phyloP scores from a whole-genome alignment of 768 basidiomycete genomes.

The Boletus pseudopeckii region DNA sequence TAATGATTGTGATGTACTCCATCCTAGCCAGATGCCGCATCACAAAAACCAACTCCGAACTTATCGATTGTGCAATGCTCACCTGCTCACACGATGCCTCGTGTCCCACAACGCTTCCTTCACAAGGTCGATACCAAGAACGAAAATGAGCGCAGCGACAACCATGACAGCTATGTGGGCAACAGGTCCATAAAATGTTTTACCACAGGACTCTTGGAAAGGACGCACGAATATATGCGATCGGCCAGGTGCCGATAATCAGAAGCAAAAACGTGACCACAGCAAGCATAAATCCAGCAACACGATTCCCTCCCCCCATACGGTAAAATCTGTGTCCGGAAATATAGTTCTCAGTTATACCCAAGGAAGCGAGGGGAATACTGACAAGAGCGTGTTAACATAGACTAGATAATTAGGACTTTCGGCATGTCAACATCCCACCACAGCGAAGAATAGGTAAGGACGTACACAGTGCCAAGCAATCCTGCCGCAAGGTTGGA shows the following conservation, averaged over 20 bases:
- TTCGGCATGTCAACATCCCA: conserved; percentile 8
- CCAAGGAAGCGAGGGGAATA: conserved; percentile 7
- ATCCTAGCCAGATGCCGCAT: conserved; percentile 38
- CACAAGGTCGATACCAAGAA: conserved; percentile 89
- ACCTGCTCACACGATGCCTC: conserved; percentile 78
- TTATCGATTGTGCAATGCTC: conserved; percentile 22
- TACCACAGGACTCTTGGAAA: background rate
- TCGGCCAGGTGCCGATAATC: conserved; percentile 81
- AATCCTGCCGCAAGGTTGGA: conserved; percentile 83
- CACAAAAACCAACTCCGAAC: background rate
- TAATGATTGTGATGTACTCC: conserved; percentile 80
- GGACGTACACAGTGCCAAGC: conserved; percentile 72
- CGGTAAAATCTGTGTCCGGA: conserved; percentile 68
- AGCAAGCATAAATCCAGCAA: conserved; percentile 85
- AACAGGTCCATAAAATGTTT: background rate
- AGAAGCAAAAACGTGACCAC: conserved; percentile 67
- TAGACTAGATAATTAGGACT: conserved; percentile 87
- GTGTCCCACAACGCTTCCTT: conserved; percentile 99
- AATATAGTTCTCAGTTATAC: background rate
- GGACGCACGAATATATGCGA: conserved; percentile 84
- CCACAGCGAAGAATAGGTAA: background rate
- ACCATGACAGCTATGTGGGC: conserved; percentile 73
- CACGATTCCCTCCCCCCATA: conserved; percentile 81
- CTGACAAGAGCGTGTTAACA: conserved; percentile 78
- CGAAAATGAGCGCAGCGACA: conserved; percentile 88